Conservation (phyloP, 1,284 basidiomycete genomes). For the Hymenochaete sp. region DNA sequence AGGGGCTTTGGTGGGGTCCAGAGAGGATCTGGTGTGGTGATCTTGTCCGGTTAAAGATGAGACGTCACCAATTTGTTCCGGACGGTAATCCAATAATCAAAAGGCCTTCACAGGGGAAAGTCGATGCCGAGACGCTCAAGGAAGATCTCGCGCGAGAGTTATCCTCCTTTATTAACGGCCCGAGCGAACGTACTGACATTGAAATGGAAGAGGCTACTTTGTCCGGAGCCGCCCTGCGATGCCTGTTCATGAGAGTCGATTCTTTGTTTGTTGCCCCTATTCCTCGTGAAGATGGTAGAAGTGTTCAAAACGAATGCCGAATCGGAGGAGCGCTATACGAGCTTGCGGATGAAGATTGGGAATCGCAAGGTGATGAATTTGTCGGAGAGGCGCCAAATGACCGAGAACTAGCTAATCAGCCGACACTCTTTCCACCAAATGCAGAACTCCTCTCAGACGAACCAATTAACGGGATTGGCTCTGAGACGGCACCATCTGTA, state of each 20-base stretch:
- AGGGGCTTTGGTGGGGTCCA: constrained; percentile 83
- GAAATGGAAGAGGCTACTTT: constrained; percentile 22
- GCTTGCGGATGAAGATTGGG: constrained; percentile 63
- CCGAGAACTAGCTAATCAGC: background rate
- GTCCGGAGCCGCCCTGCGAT: constrained; percentile 46
- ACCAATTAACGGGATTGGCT: background rate
- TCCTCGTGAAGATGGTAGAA: constrained; percentile 30
- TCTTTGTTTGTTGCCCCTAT: constrained; percentile 52
- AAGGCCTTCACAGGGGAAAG: constrained; percentile 42
- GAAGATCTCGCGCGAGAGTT: background rate
- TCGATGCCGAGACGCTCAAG: background rate
- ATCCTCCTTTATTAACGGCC: constrained; percentile 25
- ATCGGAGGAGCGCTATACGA: constrained; percentile 65
- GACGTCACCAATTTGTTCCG: constrained; percentile 55
- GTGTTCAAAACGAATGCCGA: constrained; percentile 46
- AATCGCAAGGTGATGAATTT: constrained; percentile 21
- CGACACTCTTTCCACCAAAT: constrained; percentile 9
- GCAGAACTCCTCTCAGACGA: constrained; percentile 3
- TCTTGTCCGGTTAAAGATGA: constrained; percentile 68
- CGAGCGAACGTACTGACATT: constrained; percentile 28
- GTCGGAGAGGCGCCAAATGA: too few relatives aligned
- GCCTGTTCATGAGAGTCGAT: constrained; percentile 60
- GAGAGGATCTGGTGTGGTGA: constrained; percentile 86
- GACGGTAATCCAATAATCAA: constrained; percentile 47
- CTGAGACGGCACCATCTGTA: background rate